Conservation (phyloP, 73 alveolate genomes). For the Paramecium caudatum region DNA sequence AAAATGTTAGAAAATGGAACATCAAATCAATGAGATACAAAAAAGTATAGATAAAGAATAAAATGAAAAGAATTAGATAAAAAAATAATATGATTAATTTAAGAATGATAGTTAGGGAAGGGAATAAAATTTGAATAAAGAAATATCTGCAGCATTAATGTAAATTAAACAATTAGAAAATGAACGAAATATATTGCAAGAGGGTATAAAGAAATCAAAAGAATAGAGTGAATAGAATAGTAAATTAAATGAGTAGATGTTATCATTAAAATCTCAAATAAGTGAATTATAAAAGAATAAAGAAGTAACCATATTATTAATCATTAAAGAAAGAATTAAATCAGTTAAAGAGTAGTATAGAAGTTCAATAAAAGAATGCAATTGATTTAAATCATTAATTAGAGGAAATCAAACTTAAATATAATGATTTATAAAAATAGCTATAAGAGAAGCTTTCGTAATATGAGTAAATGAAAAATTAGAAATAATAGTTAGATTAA, state of each 20-base stretch:
- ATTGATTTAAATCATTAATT: not conserved
- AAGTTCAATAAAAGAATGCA: constrained; percentile 26
- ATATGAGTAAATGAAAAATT: not conserved
- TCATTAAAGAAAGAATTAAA: not conserved
- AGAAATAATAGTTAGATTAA: not conserved
- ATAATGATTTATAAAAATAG: not conserved
- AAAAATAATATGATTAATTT: constrained; percentile 10
- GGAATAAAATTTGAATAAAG: constrained; percentile 17
- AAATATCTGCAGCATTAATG: not conserved
- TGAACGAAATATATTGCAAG: not conserved
- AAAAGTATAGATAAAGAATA: not conserved
- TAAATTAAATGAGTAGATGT: constrained; percentile 3
- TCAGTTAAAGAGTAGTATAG: constrained; percentile 13
- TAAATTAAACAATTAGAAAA: constrained; percentile 36
- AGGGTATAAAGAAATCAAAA: not conserved
- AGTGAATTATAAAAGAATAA: not conserved
- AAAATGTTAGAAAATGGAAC: not conserved
- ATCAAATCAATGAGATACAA: not conserved
- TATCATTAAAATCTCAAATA: constrained; percentile 3
- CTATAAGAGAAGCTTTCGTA: not conserved
- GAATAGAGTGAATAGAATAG: constrained; percentile 5
- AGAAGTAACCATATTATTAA: constrained; percentile 1
- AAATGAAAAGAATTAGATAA: constrained; percentile 15
- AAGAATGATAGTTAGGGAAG: not conserved
- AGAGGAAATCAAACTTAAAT: not conserved